Evolutionary conservation across 1,284 basidiomycete species (phyloP), one percentile per base, ranked within the genome.

Genomic region (Ceratobasidium theobromae): DNA sequence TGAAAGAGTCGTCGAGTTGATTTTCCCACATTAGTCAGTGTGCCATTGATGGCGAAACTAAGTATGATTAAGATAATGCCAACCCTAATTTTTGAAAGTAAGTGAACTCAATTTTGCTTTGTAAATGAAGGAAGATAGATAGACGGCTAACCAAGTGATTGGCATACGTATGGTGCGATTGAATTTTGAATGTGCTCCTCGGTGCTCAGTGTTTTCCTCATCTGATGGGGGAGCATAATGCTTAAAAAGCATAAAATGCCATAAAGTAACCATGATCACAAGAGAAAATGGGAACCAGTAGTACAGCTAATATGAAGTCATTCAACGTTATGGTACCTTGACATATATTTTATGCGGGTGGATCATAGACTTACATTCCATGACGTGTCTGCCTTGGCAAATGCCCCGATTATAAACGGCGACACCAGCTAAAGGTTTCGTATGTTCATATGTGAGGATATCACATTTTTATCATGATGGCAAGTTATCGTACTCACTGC

Each of bases 201-300:
- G 27, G 16, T 45, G 45, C 21, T 60, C 57, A 12, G 46, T n/a
- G 6, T 16, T 18, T 1, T 33, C 45, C 25, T 60, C 57, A 33
- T 48, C 43, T 2, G 45, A 25, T 9, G 57, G 57, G 8, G 43
- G 30, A 1, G 28, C 46, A 27, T 60, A 60, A 28, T 49, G 11
- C 25, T 48, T 60, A 32, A 60, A 60, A 18, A 60, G 43, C 41
- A 60, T 32, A 28, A 60, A 60, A 28, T 60, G 57, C 16, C 57
- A 60, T 14, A 60, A 18, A 3, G 43, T 48, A 12, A 60, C 43
- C 8, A 60, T 28, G 1, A 25, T 16, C 21, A 32, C 45, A 3
- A 60, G 45, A 3, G 45, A 48, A 8, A 60, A 60, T 4, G 57
- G 57, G 40, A 60, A 49, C 57, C 57, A 60, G 32, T 60, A 60